Conservation (phyloP, 2,329 filamentous ascomycete species). For the Fusarium sacchari region DNA sequence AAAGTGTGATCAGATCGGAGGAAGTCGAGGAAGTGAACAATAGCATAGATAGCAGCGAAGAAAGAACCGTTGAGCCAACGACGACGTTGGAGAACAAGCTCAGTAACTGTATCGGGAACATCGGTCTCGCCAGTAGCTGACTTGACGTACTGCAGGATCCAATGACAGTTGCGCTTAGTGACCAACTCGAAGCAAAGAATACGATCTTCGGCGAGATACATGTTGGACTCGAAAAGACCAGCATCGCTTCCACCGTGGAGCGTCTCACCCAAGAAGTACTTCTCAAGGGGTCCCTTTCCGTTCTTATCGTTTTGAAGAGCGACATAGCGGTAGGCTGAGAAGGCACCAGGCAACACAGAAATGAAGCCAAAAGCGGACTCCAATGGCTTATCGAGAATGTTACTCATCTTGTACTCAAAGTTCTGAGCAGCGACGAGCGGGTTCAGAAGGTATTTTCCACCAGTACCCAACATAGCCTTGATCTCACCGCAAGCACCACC, state of each 20-base stretch:
- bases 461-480: conserved; percentile 92
- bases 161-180: conserved; percentile 95
- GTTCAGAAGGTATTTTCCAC: conserved; percentile 88
- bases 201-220: conserved; percentile 98
- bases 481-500: conserved; percentile 98
- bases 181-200: conserved; percentile 99
- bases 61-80: conserved; percentile 98
- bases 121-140: conserved; percentile 97
- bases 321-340: conserved; percentile 96
- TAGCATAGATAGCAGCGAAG: conserved; percentile 95
- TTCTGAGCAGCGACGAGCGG: conserved; percentile 96
- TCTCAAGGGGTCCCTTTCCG: conserved; percentile 89
- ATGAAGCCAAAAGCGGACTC: conserved; percentile 99
- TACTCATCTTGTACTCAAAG: conserved; percentile 99
- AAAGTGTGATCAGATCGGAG: conserved; percentile 92
- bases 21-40: conserved; percentile 95
- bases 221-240: conserved; percentile 98
- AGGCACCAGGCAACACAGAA: conserved; percentile 93
- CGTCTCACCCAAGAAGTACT: conserved; percentile 97
- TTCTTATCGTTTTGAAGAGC: conserved; percentile 97
- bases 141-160: conserved; percentile 98
- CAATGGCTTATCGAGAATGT: conserved; percentile 96
- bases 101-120: conserved; percentile 91
- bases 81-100: conserved; percentile 93
- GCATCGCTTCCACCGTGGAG: conserved; percentile 92